Base-by-base conservation (phyloP, 768 basidiomycete genomes). In the Naganishia friedmannii region DNA sequence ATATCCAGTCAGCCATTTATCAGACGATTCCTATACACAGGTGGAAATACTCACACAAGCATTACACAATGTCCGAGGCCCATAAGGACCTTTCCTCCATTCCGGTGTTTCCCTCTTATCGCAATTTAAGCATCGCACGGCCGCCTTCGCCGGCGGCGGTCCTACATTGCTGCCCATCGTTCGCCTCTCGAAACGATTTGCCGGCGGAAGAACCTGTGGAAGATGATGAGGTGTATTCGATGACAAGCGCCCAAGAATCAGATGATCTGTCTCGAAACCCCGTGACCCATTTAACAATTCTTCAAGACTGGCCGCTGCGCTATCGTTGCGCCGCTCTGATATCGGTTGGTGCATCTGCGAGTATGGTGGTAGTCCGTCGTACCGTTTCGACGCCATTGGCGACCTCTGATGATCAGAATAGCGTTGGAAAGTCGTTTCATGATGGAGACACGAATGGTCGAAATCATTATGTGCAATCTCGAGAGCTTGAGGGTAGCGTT, bases 21-120 rank as follows among this genome's bases (percentile, higher is more conserved):
- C 15, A 13, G 42, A 42, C 42, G 42, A 42, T 2, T 42, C 9
- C 29, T 9, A 21, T 37, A 29, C 17, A 42, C 5, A 21, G 0
- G 15, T 2, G 7, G 12, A 12, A 5, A 26, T 45, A 46, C 60
- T 63, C n/a, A 63, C 81, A 72, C 81, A 82, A 67, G 81, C 81
- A 72, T 81, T 81, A 65, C 81, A 82, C 57, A 82, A 68, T 10
- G 81, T 82, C 58, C 81, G 74, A 12, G 81, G 80, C 13, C 81
- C 81, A 72, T 80, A 73, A 13, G 81, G 81, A 29, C 81, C 81
- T 63, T 79, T 74, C 51, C 81, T 73, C 81, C 81, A 82, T 72
- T 82, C 81, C 10, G 81, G 81, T 23, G 81, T 82, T 66, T 81
- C 81, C 1, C 78, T 81, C 21, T 77, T 77, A 26, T 75, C 74